Percentiles rank a stretch among this genome's conserved stretches.
These are phyloP conservation scores for Colletotrichum lupini DNA, from an alignment of 2,329 filamentous ascomycete species.

Conservation along the genomic window DNA sequence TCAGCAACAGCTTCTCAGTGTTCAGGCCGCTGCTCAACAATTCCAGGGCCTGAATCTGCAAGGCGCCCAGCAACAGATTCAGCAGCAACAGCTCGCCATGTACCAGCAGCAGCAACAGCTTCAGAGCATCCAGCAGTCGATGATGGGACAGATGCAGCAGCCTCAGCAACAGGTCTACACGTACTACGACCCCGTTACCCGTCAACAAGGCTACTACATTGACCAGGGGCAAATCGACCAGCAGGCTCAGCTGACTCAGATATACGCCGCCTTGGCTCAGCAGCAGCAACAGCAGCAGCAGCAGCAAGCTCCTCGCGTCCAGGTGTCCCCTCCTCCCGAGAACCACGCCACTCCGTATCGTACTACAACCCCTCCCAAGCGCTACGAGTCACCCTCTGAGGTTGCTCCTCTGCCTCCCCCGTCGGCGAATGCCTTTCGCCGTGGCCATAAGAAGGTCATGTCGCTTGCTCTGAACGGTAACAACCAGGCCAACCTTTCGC, in stretches of 20 bases:
- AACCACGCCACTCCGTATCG: slow-evolving; percentile 63
- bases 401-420: slow-evolving; percentile 81
- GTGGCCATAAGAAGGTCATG: slow-evolving; percentile 89
- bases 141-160: slow-evolving; percentile 59
- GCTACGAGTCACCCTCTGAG: slow-evolving; percentile 76
- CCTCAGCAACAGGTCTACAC: slow-evolving; percentile 84
- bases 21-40: slow-evolving; percentile 86
- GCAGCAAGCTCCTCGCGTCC: slow-evolving; percentile 75
- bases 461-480: slow-evolving; percentile 75
- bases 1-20: slow-evolving; percentile 88
- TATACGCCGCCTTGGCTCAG: slow-evolving; percentile 42
- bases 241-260: slow-evolving; percentile 46
- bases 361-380: slow-evolving; percentile 74
- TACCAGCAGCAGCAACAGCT: slow-evolving; percentile 58
- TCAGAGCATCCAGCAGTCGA: slow-evolving; percentile 58
- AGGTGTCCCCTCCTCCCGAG: slow-evolving; percentile 84
- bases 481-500: slow-evolving; percentile 53
- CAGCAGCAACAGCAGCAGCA: slow-evolving; percentile 55
- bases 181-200: slow-evolving; percentile 87
- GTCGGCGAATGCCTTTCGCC: slow-evolving; percentile 91
- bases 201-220: slow-evolving; percentile 84
- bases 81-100: slow-evolving; percentile 56
- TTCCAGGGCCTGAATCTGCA: slow-evolving; percentile 82
- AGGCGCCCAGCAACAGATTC: slow-evolving; percentile 57
- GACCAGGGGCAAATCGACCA: slow-evolving; percentile 71